Percentiles rank a stretch among this genome's conserved stretches.
phyloP scores from a whole-genome alignment of 768 basidiomycete genomes.

The Suillus discolor region DNA sequence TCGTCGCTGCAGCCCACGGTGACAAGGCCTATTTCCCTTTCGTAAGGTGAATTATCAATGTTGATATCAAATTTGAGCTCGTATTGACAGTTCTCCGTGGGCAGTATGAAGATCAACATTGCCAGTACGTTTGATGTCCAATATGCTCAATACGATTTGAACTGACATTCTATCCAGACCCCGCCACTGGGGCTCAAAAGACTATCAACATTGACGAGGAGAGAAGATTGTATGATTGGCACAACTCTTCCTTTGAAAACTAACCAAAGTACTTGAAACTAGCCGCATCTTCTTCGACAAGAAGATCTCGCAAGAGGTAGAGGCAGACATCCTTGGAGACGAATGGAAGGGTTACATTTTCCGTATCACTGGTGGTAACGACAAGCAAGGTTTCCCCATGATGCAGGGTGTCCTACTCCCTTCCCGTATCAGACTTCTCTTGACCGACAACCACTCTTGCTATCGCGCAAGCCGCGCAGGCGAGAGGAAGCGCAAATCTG shows the following conservation, averaged over 20 bases:
- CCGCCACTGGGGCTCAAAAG: slow-evolving; percentile 98
- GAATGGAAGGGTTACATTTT: slow-evolving; percentile 98
- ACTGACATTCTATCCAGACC: slow-evolving; percentile 55
- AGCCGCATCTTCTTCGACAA: slow-evolving; percentile 98
- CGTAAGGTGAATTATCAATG: slow-evolving; percentile 27
- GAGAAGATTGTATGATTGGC: slow-evolving; percentile 67
- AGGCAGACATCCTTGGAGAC: slow-evolving; percentile 87
- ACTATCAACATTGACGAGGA: slow-evolving; percentile 93
- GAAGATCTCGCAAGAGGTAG: slow-evolving; percentile 94
- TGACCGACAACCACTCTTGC: slow-evolving; percentile 97
- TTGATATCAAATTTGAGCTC: background rate
- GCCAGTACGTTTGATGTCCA: slow-evolving; percentile 66
- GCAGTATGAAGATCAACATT: slow-evolving; percentile 96
- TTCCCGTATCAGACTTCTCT: slow-evolving; percentile 90
- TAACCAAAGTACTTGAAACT: slow-evolving; percentile 11
- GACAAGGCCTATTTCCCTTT: slow-evolving; percentile 37
- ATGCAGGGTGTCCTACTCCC: slow-evolving; percentile 98
- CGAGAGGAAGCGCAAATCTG: slow-evolving; percentile 98
- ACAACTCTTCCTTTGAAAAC: background rate
- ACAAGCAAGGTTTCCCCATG: slow-evolving; percentile 99
- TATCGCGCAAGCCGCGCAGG: slow-evolving; percentile 90
- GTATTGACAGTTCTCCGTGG: slow-evolving; percentile 1
- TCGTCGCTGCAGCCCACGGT: slow-evolving; percentile 46
- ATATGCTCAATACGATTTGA: slow-evolving; percentile 11
- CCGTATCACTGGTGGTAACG: slow-evolving; percentile 97